Evolutionary conservation across 345 rosid species (phyloP).

Genomic region (Angophora floribunda): DNA sequence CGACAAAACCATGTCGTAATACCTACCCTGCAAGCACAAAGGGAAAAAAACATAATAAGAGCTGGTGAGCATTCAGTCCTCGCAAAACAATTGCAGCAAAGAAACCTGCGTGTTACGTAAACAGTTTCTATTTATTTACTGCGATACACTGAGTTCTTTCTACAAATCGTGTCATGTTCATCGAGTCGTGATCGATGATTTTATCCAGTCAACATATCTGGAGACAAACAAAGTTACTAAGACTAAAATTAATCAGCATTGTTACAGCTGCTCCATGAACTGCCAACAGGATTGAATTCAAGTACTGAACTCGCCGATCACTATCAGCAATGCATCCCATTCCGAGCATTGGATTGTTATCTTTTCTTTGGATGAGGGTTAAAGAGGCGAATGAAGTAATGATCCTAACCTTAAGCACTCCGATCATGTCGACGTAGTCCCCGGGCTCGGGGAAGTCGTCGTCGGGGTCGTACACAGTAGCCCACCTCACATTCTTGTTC

Average conservation of each 20-base stretch:
- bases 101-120: background rate
- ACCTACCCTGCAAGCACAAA: slow-evolving; percentile 54
- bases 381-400: background rate
- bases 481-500: slow-evolving; percentile 97
- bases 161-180: background rate
- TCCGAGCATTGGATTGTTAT: background rate
- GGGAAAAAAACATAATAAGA: background rate
- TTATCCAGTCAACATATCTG: background rate
- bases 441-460: slow-evolving; percentile 86
- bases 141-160: background rate
- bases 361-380: background rate
- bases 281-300: background rate
- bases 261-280: background rate
- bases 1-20: slow-evolving; percentile 85
- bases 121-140: background rate
- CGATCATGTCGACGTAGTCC: slow-evolving; percentile 75
- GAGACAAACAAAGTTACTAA: background rate
- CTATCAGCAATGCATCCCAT: background rate
- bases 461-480: slow-evolving; percentile 74
- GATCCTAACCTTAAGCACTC: slow-evolving; percentile 60
- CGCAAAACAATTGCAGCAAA: background rate
- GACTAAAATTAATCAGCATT: background rate
- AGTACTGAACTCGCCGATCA: background rate
- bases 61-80: background rate
- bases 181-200: background rate